These are phyloP conservation scores for Penicillium angulare DNA, from an alignment of 495 filamentous ascomycete species.

Conservation along the genomic window DNA sequence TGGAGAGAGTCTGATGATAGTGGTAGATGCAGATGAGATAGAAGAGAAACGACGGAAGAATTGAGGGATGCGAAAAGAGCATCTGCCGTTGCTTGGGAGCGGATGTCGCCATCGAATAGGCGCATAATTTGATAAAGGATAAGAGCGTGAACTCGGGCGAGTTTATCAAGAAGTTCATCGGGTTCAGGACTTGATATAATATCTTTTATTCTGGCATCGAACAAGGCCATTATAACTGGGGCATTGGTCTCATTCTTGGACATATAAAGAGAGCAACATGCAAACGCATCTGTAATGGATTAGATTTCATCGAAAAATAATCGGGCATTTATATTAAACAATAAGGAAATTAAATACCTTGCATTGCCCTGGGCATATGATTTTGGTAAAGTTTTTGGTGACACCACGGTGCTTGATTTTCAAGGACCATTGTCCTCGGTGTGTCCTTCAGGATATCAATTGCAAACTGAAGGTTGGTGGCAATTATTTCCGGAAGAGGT, in stretches of 20 bases:
- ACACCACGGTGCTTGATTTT: constrained; percentile 49
- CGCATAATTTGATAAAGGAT: constrained; percentile 46
- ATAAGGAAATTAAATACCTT: constrained; percentile 33
- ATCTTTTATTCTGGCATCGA: constrained; percentile 36
- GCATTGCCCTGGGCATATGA: constrained; percentile 45
- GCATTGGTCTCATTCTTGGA: constrained; percentile 46
- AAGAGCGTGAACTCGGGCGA: constrained; percentile 35
- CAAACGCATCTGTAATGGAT: constrained; percentile 39
- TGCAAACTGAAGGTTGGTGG: constrained; percentile 41
- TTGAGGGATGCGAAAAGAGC: constrained; percentile 40
- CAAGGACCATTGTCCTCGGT: constrained; percentile 45
- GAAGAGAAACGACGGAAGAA: constrained; percentile 17
- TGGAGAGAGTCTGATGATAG: background rate
- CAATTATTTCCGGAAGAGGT: constrained; percentile 22
- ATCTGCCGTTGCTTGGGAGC: constrained; percentile 46
- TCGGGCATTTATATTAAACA: background rate
- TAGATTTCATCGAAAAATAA: background rate
- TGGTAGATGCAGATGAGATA: constrained; percentile 20
- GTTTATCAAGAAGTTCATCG: constrained; percentile 17
- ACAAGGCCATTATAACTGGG: constrained; percentile 38
- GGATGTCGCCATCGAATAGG: constrained; percentile 57
- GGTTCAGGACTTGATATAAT: constrained; percentile 36
- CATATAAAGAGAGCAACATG: constrained; percentile 49
- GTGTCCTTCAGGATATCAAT: constrained; percentile 40
- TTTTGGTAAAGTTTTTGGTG: constrained; percentile 46